A percentile compares a stretch with the other conserved stretches of the same genome.
Conservation (phyloP, 768 basidiomycete genomes). For the Lactarius vividus region DNA sequence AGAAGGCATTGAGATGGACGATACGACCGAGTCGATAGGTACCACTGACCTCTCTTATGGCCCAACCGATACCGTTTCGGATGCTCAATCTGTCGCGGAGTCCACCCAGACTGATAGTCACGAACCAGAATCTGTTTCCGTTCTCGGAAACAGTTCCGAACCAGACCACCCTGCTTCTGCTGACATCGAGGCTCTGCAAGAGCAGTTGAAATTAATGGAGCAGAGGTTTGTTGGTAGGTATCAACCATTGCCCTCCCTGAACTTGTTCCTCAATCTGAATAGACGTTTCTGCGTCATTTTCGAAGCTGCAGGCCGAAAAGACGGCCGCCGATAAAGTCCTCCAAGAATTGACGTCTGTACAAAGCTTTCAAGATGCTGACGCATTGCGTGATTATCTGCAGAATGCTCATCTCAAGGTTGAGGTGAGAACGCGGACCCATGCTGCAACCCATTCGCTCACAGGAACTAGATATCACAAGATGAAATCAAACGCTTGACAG, state of each 20-base stretch:
- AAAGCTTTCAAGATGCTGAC: constrained; percentile 59
- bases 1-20: not conserved
- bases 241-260: not conserved
- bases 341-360: constrained; percentile 66
- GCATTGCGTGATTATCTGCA: constrained; percentile 73
- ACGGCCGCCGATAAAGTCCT: constrained; percentile 65
- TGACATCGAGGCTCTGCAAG: constrained; percentile 58
- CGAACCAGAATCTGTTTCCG: not conserved
- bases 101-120: not conserved
- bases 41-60: not conserved
- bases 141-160: not conserved
- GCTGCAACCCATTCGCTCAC: constrained; percentile 2
- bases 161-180: constrained; percentile 16
- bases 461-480: constrained; percentile 57
- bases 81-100: constrained; percentile 1
- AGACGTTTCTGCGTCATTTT: constrained; percentile 81
- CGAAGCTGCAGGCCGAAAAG: constrained; percentile 71
- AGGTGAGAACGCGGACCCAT: constrained; percentile 47
- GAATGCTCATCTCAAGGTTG: constrained; percentile 61
- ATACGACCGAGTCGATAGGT: not conserved
- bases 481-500: constrained; percentile 75
- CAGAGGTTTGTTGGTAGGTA: constrained; percentile 68
- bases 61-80: not conserved
- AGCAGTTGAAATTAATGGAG: constrained; percentile 67
- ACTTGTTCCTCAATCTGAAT: not conserved